Percentiles rank a stretch among this genome's conserved stretches.
These are phyloP conservation scores for Penicillium salamii DNA, from an alignment of 495 filamentous ascomycete genomes.

Conservation along the genomic window DNA sequence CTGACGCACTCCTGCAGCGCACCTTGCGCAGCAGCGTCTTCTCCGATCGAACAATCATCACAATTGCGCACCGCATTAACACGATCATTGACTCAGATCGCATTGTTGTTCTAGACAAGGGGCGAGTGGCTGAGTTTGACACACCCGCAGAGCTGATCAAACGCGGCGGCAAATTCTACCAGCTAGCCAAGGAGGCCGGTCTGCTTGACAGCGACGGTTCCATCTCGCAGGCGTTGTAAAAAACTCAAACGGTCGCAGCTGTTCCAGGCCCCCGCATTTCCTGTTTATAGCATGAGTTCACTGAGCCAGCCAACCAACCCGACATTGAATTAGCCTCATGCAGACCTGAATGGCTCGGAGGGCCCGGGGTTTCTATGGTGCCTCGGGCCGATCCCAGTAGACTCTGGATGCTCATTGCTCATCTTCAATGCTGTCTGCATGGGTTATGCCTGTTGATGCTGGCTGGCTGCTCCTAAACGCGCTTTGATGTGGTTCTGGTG, in stretches of 20 bases:
- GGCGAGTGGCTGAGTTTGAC: conserved; percentile 58
- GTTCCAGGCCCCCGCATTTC: conserved; percentile 11
- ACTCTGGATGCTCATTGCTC: conserved; percentile 13
- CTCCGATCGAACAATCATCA: conserved; percentile 91
- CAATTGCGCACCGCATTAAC: conserved; percentile 96
- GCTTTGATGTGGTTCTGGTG: conserved; percentile 7
- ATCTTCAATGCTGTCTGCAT: conserved; percentile 12
- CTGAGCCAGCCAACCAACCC: conserved; percentile 10
- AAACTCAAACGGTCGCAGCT: conserved; percentile 14
- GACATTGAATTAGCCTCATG: conserved; percentile 4
- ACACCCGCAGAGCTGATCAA: conserved; percentile 54
- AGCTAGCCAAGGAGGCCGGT: conserved; percentile 55
- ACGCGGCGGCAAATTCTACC: conserved; percentile 51
- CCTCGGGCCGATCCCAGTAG: conserved; percentile 17
- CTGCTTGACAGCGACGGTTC: conserved; percentile 48
- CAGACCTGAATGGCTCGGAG: conserved; percentile 25
- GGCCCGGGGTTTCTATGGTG: conserved; percentile 11
- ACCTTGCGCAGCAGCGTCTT: conserved; percentile 61
- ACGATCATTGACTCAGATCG: conserved; percentile 92
- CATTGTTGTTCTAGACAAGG: conserved; percentile 81
- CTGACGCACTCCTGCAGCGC: conserved; percentile 74
- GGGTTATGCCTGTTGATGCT: conserved; percentile 9
- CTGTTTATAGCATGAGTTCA: neutral
- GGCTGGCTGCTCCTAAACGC: conserved; percentile 6
- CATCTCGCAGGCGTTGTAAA: conserved; percentile 20